Evolutionary conservation across 352 stramenopile genomes (phyloP).

Genomic region (Globisporangium echinulatum): DNA sequence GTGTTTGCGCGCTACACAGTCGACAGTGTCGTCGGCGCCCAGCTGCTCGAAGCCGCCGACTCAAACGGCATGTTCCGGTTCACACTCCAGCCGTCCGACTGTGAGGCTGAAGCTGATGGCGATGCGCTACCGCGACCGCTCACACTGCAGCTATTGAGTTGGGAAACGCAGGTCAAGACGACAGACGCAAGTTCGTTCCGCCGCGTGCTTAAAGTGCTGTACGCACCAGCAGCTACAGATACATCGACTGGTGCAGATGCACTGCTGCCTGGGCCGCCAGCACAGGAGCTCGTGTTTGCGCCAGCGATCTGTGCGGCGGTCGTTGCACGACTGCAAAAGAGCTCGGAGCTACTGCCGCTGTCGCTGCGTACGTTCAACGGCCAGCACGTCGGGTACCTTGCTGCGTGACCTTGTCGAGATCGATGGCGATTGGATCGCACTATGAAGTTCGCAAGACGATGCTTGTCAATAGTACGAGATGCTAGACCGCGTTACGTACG

Average conservation of each 20-base stretch:
- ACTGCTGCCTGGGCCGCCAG: conserved; percentile 10
- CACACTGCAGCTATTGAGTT: conserved; percentile 46
- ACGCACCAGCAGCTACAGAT: neutral
- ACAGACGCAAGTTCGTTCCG: conserved; percentile 22
- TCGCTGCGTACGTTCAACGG: conserved; percentile 49
- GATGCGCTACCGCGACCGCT: conserved; percentile 11
- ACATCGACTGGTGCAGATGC: neutral
- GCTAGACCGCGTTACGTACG: no score
- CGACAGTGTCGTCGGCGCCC: conserved; percentile 60
- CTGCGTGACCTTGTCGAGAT: no score
- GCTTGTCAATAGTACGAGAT: no score
- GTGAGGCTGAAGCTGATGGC: neutral
- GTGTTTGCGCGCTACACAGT: conserved; percentile 67
- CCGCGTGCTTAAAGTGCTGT: conserved; percentile 69
- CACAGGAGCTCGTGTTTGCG: conserved; percentile 30
- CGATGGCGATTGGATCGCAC: no score
- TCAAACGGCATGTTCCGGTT: conserved; percentile 73
- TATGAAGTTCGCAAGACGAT: no score
- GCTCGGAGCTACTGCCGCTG: conserved; percentile 35
- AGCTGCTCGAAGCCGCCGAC: conserved; percentile 63
- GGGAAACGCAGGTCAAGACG: conserved; percentile 56
- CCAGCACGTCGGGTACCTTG: conserved; percentile 50
- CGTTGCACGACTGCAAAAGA: conserved; percentile 29
- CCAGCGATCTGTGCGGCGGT: conserved; percentile 26
- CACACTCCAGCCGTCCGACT: conserved; percentile 14